A percentile compares a stretch with the other conserved stretches of the same genome.
phyloP scores from a whole-genome alignment of 192 early-diverging fungal genomes.

The Rhizophlyctis rosea region DNA sequence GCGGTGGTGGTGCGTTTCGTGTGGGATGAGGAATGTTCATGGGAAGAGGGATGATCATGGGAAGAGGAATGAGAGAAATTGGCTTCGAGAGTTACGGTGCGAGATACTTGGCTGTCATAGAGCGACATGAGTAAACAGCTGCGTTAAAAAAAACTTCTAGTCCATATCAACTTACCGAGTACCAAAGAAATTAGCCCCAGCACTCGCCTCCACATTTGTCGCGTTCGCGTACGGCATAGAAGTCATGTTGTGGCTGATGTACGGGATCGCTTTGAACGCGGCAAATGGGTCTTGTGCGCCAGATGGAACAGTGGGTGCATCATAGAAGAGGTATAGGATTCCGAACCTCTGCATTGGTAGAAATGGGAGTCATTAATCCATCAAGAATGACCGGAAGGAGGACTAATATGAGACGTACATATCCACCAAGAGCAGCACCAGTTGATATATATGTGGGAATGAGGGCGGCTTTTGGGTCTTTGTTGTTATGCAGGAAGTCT shows the following conservation, averaged over 20 bases:
- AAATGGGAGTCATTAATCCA: no score
- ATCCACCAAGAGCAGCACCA: not conserved
- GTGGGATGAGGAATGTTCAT: no score
- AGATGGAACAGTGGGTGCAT: not conserved
- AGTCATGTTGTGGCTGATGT: not conserved
- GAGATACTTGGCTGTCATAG: not conserved
- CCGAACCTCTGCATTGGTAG: not conserved
- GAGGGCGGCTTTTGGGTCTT: not conserved
- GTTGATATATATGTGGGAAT: not conserved
- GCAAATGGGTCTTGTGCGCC: not conserved
- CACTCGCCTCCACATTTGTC: not conserved
- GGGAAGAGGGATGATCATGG: no score
- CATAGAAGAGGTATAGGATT: not conserved
- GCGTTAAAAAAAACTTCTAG: not conserved
- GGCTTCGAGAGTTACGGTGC: no score
- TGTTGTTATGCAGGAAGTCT: not conserved
- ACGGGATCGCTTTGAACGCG: not conserved
- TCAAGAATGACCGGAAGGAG: not conserved
- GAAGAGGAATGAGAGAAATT: no score
- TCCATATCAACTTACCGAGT: not conserved
- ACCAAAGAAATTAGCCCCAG: not conserved
- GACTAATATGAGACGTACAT: not conserved
- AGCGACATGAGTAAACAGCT: not conserved
- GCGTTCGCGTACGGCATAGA: not conserved
- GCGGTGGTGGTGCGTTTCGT: no score